Percentiles rank a stretch among this genome's conserved stretches.
phyloP scores from a whole-genome alignment of 148 eudicot genomes.

The Persicaria tinctoria region DNA sequence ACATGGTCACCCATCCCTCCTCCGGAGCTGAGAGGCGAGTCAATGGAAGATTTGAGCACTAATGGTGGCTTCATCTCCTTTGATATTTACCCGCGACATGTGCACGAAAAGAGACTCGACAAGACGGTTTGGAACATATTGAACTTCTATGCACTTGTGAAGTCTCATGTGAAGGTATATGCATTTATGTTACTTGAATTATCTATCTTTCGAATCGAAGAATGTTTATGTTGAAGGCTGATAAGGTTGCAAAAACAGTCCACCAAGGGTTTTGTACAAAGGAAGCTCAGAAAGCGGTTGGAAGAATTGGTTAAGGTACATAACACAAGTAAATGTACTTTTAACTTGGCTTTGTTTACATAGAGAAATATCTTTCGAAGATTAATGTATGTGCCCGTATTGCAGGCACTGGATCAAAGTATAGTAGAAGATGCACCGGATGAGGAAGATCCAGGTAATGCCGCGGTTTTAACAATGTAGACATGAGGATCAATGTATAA shows the following conservation, averaged over 20 bases:
- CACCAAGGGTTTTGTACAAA: constrained; percentile 11
- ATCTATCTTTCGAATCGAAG: background rate
- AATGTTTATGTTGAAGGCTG: background rate
- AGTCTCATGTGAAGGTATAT: constrained; percentile 87
- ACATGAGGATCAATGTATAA: background rate
- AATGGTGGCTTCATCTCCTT: constrained; percentile 94
- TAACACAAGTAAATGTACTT: background rate
- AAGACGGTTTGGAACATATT: constrained; percentile 86
- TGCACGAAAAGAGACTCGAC: constrained; percentile 83
- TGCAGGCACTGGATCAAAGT: background rate
- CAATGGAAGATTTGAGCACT: constrained; percentile 59
- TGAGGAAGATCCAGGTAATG: constrained; percentile 4
- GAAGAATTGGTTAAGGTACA: constrained; percentile 8
- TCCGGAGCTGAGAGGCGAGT: constrained; percentile 55
- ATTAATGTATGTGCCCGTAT: no score
- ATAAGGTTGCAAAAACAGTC: background rate
- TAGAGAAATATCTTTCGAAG: background rate
- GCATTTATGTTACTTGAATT: background rate
- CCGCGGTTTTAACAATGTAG: background rate
- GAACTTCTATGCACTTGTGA: constrained; percentile 87
- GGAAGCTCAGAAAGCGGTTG: constrained; percentile 9
- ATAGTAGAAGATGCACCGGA: background rate
- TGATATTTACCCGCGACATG: constrained; percentile 81
- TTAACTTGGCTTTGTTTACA: background rate
- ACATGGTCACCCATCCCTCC: constrained; percentile 91